Percentiles rank a stretch among this genome's conserved stretches.
Conservation (phyloP, 225 moss, liverwort and hornwort genomes). For the Bryoerythrophyllum caledonicum region DNA sequence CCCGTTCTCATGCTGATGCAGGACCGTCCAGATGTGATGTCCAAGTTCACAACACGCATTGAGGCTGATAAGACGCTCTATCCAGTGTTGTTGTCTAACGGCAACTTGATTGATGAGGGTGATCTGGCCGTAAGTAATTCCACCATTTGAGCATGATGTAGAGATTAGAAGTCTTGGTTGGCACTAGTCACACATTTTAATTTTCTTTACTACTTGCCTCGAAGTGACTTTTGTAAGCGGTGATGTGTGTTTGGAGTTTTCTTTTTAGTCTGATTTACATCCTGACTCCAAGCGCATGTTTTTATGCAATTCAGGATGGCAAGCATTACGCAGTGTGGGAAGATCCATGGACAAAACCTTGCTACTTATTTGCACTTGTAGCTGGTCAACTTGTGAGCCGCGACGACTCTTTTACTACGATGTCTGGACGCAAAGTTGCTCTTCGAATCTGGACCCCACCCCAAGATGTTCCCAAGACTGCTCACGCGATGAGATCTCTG, state of each 20-base stretch:
- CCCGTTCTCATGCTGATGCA: slow-evolving; percentile 15
- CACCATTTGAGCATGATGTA: background rate
- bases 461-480: slow-evolving; percentile 67
- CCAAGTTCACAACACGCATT: slow-evolving; percentile 68
- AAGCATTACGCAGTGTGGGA: slow-evolving; percentile 80
- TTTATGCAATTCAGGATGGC: slow-evolving; percentile 45
- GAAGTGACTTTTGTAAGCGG: background rate
- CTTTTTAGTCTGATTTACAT: background rate
- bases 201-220: background rate
- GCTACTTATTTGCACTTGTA: slow-evolving; percentile 81
- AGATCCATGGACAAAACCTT: slow-evolving; percentile 79
- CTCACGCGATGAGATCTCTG: slow-evolving; percentile 67
- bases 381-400: slow-evolving; percentile 78
- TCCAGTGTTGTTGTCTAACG: slow-evolving; percentile 73
- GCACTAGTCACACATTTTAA: background rate
- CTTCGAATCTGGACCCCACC: slow-evolving; percentile 75
- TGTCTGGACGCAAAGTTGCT: slow-evolving; percentile 63
- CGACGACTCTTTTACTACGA: slow-evolving; percentile 63
- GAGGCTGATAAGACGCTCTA: slow-evolving; percentile 72
- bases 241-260: background rate
- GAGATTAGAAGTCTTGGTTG: background rate
- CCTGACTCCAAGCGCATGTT: too few relatives aligned
- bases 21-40: slow-evolving; percentile 90
- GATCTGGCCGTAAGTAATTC: slow-evolving; percentile 40
- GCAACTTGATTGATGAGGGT: slow-evolving; percentile 72